Base-by-base conservation (phyloP, 768 basidiomycete species). In the Clavaria fumosa region DNA sequence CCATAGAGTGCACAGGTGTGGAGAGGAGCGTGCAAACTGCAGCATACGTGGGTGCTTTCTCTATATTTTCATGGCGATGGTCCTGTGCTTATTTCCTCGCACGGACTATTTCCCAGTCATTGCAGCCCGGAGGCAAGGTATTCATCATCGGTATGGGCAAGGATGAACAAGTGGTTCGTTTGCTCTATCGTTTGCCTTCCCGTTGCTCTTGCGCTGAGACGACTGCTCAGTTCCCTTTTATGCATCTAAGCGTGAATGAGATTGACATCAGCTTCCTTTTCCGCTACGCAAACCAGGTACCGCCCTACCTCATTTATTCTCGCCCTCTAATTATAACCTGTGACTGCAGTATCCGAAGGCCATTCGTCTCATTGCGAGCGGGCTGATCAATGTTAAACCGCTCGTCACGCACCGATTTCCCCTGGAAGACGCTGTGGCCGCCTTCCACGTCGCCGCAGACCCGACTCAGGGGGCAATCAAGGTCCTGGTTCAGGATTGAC, bases 371-470 rank as follows among this genome's bases (percentile, higher is more conserved):
- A 67, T 91, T n/a, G 75, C 78, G 27, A 73, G 76, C 15, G 70
- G 74, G 20, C 57, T 90, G 15, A 69, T 78, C 37, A 63, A 82
- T 46, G 58, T 86, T 41, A 75, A 77, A 44, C 79, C 82, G 45
- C 69, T 89, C 37, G 77, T 86, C n/a, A 81, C 80, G 20, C 81
- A 82, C 46, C 63, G 73, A 9, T 82, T 82, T 53, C 44, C 62
- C 14, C 66, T 91, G 12, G 78, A 81, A 45, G 68, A 79, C 22
- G 79, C 84, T 0, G 66, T 76, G 5, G 58, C 72, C 35, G 88
- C 88, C 2, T 91, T 91, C 61, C 72, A 85, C 46, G 66, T 77
- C 24, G 77, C 76, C 12, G 75, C 77, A 4, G 75, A 79, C 50
- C 70, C 71, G 34, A 41, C 66, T 15, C 74, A 73, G 47, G 75